These are phyloP conservation scores for Coix lacrymajobi DNA, from an alignment of 176 grass and related monocot genomes.

Conservation along the genomic window DNA sequence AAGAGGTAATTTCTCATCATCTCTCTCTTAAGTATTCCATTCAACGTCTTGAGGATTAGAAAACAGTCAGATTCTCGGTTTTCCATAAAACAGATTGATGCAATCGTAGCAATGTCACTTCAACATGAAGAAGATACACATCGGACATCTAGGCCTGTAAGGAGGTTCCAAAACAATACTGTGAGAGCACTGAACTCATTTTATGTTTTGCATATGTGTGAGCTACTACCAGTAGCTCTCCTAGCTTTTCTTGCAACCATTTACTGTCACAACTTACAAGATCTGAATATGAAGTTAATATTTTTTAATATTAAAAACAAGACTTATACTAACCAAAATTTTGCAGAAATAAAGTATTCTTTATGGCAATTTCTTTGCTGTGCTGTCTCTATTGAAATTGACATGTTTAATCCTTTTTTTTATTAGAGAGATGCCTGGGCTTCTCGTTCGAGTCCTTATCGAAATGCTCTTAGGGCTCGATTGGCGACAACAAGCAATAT, in stretches of 20 bases:
- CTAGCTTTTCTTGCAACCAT: conserved; percentile 9
- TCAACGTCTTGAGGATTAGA: not conserved
- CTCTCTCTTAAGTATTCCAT: not conserved
- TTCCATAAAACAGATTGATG: conserved; percentile 67
- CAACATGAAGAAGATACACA: conserved; percentile 60
- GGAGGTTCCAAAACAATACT: conserved; percentile 27
- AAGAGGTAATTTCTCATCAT: conserved; percentile 46
- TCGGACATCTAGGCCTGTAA: conserved; percentile 27
- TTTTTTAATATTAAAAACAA: not conserved
- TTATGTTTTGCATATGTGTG: not conserved
- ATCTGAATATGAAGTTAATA: conserved; percentile 9
- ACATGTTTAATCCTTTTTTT: conserved; percentile 7
- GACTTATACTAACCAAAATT: not conserved
- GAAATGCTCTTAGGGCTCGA: conserved; percentile 3
- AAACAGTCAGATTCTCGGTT: conserved; percentile 7
- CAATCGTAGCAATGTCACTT: conserved; percentile 69
- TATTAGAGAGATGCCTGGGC: conserved; percentile 35
- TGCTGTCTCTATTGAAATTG: conserved; percentile 18
- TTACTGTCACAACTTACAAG: not conserved
- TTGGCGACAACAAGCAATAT: conserved; percentile 12
- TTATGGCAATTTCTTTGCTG: not conserved
- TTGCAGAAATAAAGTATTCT: not conserved
- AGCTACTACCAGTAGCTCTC: not conserved
- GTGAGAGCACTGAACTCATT: conserved; percentile 32
- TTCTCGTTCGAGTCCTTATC: conserved; percentile 19